A percentile compares a stretch with the other conserved stretches of the same genome.
phyloP scores from a whole-genome alignment of 2,329 filamentous ascomycete species.

The Paecilomyces dactylethromorphus region DNA sequence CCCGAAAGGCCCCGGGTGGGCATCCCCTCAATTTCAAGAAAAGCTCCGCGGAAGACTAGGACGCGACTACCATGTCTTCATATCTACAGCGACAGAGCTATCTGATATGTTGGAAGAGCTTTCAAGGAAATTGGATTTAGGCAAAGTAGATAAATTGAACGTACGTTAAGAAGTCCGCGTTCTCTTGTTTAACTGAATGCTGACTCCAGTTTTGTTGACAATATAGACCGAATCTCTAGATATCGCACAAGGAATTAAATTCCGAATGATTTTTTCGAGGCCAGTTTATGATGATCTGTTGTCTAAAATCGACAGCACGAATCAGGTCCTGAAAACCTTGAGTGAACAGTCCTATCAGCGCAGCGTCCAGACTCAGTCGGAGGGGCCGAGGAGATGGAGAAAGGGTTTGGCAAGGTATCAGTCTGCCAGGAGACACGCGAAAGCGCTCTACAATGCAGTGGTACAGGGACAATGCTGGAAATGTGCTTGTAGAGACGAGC shows the following conservation, averaged over 20 bases:
- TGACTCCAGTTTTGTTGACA: neutral
- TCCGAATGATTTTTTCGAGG: constrained; percentile 7
- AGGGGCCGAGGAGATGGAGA: neutral
- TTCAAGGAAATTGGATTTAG: neutral
- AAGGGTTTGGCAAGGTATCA: neutral
- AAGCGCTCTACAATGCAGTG: constrained; percentile 2
- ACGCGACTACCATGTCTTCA: neutral
- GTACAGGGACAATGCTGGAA: constrained; percentile 6
- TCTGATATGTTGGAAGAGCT: neutral
- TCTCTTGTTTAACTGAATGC: neutral
- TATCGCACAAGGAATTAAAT: neutral
- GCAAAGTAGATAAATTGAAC: neutral
- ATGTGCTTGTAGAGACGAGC: constrained; percentile 1
- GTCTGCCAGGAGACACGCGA: constrained; percentile 1
- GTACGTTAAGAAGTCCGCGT: neutral
- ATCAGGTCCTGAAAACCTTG: constrained; percentile 8
- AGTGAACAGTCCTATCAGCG: constrained; percentile 8
- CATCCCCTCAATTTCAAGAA: neutral
- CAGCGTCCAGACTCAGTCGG: neutral
- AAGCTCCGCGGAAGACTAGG: neutral
- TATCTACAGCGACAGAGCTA: neutral
- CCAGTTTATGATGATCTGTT: constrained; percentile 11
- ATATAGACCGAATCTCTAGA: neutral
- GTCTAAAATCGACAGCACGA: constrained; percentile 5
- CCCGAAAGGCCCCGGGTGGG: neutral